Percentiles rank a stretch among this genome's conserved stretches.
Evolutionary conservation across 495 filamentous ascomycete genomes (phyloP).

Genomic region (Lepraria neglecta): DNA sequence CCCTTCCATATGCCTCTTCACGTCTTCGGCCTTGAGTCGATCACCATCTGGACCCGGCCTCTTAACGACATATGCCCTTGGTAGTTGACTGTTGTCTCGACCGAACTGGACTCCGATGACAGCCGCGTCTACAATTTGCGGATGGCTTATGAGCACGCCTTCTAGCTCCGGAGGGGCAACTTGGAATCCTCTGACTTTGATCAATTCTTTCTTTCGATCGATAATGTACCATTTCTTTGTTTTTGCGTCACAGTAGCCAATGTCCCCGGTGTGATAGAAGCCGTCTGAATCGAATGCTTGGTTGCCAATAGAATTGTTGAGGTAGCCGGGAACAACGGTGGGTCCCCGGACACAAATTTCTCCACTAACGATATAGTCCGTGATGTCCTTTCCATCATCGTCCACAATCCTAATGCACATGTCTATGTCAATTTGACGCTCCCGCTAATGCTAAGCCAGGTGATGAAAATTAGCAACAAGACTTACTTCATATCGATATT

Average conservation of each 20-base stretch:
- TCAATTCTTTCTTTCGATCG: slow-evolving; percentile 73
- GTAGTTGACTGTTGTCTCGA: slow-evolving; percentile 53
- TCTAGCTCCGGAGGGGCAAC: slow-evolving; percentile 84
- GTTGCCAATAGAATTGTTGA: slow-evolving; percentile 25
- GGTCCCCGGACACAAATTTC: slow-evolving; percentile 47
- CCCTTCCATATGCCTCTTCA: slow-evolving; percentile 54
- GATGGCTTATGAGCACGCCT: slow-evolving; percentile 62
- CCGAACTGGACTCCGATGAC: slow-evolving; percentile 60
- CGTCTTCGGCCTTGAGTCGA: slow-evolving; percentile 48
- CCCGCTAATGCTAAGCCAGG: not conserved
- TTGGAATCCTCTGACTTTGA: slow-evolving; percentile 80
- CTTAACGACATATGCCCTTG: slow-evolving; percentile 63
- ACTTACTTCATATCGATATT: slow-evolving; percentile 38
- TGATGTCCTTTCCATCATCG: slow-evolving; percentile 45
- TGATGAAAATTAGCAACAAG: not conserved
- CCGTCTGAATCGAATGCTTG: slow-evolving; percentile 40
- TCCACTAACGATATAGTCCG: slow-evolving; percentile 42
- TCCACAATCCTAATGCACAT: slow-evolving; percentile 38
- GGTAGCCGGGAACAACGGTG: slow-evolving; percentile 36
- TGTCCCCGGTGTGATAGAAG: slow-evolving; percentile 72
- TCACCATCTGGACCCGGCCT: slow-evolving; percentile 34
- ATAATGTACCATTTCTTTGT: slow-evolving; percentile 61
- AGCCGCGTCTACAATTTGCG: slow-evolving; percentile 63
- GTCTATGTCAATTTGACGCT: not conserved
- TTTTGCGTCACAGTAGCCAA: slow-evolving; percentile 52